Conservation (phyloP, 257 asterid genomes). For the Dorcoceras hygrometricum region DNA sequence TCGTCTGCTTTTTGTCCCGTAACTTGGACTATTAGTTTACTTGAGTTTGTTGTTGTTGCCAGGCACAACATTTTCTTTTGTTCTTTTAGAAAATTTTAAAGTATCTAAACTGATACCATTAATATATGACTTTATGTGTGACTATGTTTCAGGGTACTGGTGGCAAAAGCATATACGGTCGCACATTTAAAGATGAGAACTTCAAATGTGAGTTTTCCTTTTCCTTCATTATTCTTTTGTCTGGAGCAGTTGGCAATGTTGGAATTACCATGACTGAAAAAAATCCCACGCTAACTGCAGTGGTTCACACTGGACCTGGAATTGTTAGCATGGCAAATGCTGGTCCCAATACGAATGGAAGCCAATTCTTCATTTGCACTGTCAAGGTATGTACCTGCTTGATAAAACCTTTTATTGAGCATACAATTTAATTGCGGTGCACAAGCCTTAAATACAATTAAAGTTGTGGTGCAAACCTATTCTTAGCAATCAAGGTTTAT, state of each 20-base stretch:
- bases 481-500: too few species aligned
- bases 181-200: conserved; percentile 93
- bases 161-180: conserved; percentile 95
- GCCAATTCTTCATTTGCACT: conserved; percentile 96
- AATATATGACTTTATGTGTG: conserved; percentile 4
- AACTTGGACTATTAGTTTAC: background rate
- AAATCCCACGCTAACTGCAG: conserved; percentile 38
- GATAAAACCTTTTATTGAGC: background rate
- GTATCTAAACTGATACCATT: conserved; percentile 5
- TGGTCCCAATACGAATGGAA: conserved; percentile 96
- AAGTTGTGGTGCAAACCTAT: background rate
- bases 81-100: conserved; percentile 8
- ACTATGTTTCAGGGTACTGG: conserved; percentile 74
- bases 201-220: conserved; percentile 64
- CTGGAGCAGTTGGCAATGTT: conserved; percentile 13
- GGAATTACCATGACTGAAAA: conserved; percentile 11
- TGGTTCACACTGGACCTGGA: conserved; percentile 95
- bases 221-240: conserved; percentile 17
- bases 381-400: conserved; percentile 55
- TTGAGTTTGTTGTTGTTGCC: background rate
- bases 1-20: background rate
- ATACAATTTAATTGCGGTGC: background rate
- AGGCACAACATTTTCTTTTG: conserved; percentile 3
- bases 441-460: background rate
- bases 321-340: conserved; percentile 98